Conservation (phyloP, 768 basidiomycete genomes). For the Suillus paluster region DNA sequence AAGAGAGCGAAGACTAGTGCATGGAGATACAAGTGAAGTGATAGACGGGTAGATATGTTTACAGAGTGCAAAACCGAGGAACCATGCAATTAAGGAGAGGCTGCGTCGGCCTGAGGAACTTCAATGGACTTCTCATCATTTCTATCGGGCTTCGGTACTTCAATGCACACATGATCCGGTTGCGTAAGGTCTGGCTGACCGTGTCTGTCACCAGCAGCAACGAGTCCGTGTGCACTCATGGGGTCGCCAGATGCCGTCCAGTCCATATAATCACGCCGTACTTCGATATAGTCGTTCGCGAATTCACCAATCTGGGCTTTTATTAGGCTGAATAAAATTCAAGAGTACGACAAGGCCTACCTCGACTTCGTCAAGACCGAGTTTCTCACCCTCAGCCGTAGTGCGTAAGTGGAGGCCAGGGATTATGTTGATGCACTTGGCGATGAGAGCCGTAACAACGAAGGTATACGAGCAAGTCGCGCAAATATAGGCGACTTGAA, state of each 20-base stretch:
- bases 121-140: neutral
- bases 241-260: slow-evolving; percentile 43
- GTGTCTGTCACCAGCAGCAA: slow-evolving; percentile 41
- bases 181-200: slow-evolving; percentile 36
- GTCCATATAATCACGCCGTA: slow-evolving; percentile 68
- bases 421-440: slow-evolving; percentile 56
- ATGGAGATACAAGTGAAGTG: too few relatives aligned
- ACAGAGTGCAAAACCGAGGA: too few relatives aligned
- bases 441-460: slow-evolving; percentile 63
- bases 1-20: neutral
- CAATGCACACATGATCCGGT: slow-evolving; percentile 9
- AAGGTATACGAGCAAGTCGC: slow-evolving; percentile 64
- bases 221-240: slow-evolving; percentile 11
- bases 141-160: slow-evolving; percentile 12
- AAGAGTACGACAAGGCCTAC: slow-evolving; percentile 38
- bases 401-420: slow-evolving; percentile 62
- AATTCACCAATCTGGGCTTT: slow-evolving; percentile 64
- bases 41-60: too few relatives aligned
- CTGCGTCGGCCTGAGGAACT: neutral
- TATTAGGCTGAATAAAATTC: slow-evolving; percentile 1
- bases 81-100: neutral
- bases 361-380: slow-evolving; percentile 76
- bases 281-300: slow-evolving; percentile 69
- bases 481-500: slow-evolving; percentile 69
- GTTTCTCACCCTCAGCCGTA: too few relatives aligned